A percentile compares a stretch with the other conserved stretches of the same genome.
Conservation (phyloP, 441 rosid genomes). For the Pelargonium fulgidum region DNA sequence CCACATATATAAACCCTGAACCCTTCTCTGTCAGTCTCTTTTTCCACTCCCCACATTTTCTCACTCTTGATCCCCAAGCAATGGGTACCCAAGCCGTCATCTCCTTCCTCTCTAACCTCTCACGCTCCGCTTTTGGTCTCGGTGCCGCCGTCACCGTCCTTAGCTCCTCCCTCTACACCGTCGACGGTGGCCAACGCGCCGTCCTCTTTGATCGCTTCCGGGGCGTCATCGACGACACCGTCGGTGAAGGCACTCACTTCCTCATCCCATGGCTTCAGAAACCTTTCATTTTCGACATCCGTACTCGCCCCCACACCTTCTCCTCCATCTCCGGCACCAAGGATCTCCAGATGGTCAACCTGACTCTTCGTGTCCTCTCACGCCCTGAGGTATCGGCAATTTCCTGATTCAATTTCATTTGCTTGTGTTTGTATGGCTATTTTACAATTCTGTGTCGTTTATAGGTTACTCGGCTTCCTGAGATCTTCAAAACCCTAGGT, state of each 20-base stretch:
- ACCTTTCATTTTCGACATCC: conserved; percentile 77
- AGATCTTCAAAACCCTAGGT: conserved; percentile 80
- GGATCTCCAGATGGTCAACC: conserved; percentile 98
- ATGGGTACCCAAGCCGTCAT: conserved; percentile 77
- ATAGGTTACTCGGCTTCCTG: conserved; percentile 61
- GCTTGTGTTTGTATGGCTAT: neutral
- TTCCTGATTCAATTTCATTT: neutral
- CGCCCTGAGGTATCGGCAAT: conserved; percentile 59
- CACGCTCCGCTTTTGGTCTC: conserved; percentile 67
- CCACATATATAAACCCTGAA: neutral
- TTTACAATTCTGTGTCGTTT: neutral
- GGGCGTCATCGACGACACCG: conserved; percentile 69
- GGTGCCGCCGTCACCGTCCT: conserved; percentile 61
- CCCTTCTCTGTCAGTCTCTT: neutral
- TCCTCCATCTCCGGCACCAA: conserved; percentile 90
- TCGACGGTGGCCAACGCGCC: conserved; percentile 90
- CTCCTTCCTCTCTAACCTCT: conserved; percentile 53
- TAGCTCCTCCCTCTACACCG: conserved; percentile 71
- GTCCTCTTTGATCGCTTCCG: conserved; percentile 83
- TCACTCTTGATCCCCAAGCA: neutral
- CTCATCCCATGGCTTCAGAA: conserved; percentile 81
- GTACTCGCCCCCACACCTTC: conserved; percentile 86
- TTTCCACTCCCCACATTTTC: neutral
- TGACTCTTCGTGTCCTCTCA: conserved; percentile 88
- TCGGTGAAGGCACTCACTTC: conserved; percentile 90